These are phyloP conservation scores for Geranium rotundifolium DNA, from an alignment of 345 rosid species.

Conservation along the genomic window DNA sequence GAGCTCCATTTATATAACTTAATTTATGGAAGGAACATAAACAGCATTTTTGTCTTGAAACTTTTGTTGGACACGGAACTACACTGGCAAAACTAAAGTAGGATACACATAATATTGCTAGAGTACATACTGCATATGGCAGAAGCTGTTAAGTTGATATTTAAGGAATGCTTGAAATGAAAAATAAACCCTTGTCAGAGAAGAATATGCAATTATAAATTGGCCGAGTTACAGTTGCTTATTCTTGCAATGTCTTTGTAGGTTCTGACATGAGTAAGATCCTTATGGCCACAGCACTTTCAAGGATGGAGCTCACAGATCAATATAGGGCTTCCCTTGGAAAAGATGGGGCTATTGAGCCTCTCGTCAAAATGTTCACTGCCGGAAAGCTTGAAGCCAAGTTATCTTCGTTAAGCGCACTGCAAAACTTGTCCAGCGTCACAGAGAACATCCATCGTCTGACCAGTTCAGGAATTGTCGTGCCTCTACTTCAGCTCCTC, in stretches of 20 bases:
- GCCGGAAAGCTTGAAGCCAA: slow-evolving; percentile 64
- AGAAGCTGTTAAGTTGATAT: no score
- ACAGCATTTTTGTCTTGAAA: no score
- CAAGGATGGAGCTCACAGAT: slow-evolving; percentile 59
- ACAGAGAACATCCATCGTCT: slow-evolving; percentile 37
- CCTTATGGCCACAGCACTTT: slow-evolving; percentile 68
- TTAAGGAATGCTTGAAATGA: no score
- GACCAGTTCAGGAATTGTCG: slow-evolving; percentile 39
- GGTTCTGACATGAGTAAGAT: slow-evolving; percentile 72
- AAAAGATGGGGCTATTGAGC: slow-evolving; percentile 49
- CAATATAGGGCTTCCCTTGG: slow-evolving; percentile 52
- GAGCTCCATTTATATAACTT: no score
- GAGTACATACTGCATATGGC: no score
- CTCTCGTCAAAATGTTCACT: slow-evolving; percentile 51
- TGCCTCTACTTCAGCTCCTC: slow-evolving; percentile 50
- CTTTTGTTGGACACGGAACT: no score
- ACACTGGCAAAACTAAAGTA: no score
- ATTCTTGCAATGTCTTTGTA: slow-evolving; percentile 13
- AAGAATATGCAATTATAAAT: no score
- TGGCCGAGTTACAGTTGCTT: no score
- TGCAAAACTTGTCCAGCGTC: slow-evolving; percentile 41
- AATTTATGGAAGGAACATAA: no score
- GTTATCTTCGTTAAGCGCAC: slow-evolving; percentile 48
- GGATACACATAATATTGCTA: no score
- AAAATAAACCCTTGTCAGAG: no score